These are phyloP conservation scores for Cynara cardunculus DNA, from an alignment of 129 eudicot species.

Conservation along the genomic window DNA sequence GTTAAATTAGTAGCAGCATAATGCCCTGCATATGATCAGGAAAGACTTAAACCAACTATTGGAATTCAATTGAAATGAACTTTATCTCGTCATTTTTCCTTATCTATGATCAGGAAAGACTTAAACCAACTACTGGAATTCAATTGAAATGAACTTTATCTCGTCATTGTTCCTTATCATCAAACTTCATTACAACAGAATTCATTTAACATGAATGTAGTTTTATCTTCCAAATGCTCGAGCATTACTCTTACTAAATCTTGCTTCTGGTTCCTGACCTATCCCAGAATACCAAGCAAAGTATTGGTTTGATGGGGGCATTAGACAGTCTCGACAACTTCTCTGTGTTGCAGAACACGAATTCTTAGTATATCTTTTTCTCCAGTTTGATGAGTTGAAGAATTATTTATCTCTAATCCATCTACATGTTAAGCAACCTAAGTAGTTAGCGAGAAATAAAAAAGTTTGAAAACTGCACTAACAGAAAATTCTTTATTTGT, in stretches of 20 bases:
- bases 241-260: no score
- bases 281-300: no score
- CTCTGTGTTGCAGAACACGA: background rate
- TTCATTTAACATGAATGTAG: background rate
- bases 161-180: background rate
- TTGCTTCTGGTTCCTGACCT: no score
- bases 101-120: conserved; percentile 1
- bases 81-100: background rate
- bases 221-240: background rate
- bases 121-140: background rate
- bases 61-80: background rate
- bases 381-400: background rate
- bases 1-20: conserved; percentile 1
- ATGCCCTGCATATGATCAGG: background rate
- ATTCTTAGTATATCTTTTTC: background rate
- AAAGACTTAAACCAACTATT: conserved; percentile 7
- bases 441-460: background rate
- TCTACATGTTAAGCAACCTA: no score
- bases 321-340: background rate
- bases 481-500: background rate
- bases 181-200: background rate
- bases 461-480: background rate
- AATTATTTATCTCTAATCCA: no score
- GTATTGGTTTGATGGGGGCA: background rate
- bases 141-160: background rate